Percentiles rank a stretch among this genome's conserved stretches.
Conservation (phyloP, 331 rosid species). For the Pyrus hybrid region DNA sequence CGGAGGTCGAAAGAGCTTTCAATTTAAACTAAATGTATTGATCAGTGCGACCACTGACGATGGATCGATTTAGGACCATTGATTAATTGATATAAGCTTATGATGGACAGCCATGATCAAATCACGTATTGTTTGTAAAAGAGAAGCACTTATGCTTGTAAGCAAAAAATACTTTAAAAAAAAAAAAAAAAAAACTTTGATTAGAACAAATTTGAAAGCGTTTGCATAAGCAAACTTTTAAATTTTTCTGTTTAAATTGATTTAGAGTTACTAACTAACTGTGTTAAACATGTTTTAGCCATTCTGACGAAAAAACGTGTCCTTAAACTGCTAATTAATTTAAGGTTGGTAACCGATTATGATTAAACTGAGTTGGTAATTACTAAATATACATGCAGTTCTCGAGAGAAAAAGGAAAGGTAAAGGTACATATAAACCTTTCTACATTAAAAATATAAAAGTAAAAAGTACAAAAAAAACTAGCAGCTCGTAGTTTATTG, state of each 20-base stretch:
- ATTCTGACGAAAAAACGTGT: too few relatives aligned
- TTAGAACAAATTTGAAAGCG: too few relatives aligned
- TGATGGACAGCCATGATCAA: neutral
- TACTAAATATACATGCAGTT: neutral
- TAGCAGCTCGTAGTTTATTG: slow-evolving; percentile 26
- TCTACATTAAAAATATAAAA: neutral
- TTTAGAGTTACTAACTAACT: too few relatives aligned
- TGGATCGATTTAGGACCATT: neutral
- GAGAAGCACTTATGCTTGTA: too few relatives aligned
- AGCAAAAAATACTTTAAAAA: too few relatives aligned
- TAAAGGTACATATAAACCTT: neutral
- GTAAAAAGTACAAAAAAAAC: slow-evolving; percentile 21
- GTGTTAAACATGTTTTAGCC: too few relatives aligned
- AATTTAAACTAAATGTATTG: slow-evolving; percentile 8
- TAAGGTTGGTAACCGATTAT: neutral
- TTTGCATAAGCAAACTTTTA: too few relatives aligned
- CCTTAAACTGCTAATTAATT: neutral
- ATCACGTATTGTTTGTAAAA: neutral
- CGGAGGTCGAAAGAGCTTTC: slow-evolving; percentile 1
- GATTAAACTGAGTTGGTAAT: neutral
- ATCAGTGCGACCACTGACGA: neutral
- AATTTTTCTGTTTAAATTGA: too few relatives aligned
- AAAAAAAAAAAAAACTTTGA: too few relatives aligned
- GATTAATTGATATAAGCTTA: too few relatives aligned
- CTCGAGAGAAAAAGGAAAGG: neutral